These are phyloP conservation scores for Flaveria ramosissima DNA, from an alignment of 129 eudicot species.

Conservation along the genomic window DNA sequence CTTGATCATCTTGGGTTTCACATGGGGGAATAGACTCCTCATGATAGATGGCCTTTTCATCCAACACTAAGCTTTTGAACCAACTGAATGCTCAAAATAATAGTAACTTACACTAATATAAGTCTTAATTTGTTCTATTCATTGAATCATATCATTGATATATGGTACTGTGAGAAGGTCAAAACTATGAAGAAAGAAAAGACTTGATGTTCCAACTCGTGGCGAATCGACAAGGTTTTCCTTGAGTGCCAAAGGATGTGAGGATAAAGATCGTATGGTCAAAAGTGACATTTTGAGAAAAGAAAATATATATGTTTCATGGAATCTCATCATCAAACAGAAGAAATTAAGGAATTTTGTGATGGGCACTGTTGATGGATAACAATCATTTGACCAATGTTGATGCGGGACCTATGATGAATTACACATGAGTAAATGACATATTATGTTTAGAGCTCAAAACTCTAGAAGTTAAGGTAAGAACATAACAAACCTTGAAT, in stretches of 20 bases:
- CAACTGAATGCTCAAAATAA: slow-evolving; percentile 17
- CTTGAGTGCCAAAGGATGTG: slow-evolving; percentile 31
- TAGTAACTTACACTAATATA: slow-evolving; percentile 10
- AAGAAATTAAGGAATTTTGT: slow-evolving; percentile 46
- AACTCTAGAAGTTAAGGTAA: background rate
- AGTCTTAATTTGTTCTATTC: background rate
- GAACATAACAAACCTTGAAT: background rate
- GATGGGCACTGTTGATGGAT: slow-evolving; percentile 40
- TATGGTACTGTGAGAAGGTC: slow-evolving; percentile 39
- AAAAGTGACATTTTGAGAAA: slow-evolving; percentile 39
- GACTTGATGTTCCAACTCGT: slow-evolving; percentile 24
- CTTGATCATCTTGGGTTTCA: slow-evolving; percentile 20
- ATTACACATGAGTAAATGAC: background rate
- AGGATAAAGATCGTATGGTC: slow-evolving; percentile 36
- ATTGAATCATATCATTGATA: background rate
- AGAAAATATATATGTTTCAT: slow-evolving; percentile 31
- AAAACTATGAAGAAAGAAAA: slow-evolving; percentile 26
- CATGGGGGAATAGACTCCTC: slow-evolving; percentile 12
- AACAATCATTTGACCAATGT: background rate
- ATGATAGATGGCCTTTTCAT: slow-evolving; percentile 23
- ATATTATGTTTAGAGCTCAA: background rate
- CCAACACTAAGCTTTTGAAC: slow-evolving; percentile 13
- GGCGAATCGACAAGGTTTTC: slow-evolving; percentile 35
- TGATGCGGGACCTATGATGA: background rate
- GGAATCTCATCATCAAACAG: slow-evolving; percentile 57